Conservation (phyloP, 331 rosid genomes). For the Quercus tomentella region DNA sequence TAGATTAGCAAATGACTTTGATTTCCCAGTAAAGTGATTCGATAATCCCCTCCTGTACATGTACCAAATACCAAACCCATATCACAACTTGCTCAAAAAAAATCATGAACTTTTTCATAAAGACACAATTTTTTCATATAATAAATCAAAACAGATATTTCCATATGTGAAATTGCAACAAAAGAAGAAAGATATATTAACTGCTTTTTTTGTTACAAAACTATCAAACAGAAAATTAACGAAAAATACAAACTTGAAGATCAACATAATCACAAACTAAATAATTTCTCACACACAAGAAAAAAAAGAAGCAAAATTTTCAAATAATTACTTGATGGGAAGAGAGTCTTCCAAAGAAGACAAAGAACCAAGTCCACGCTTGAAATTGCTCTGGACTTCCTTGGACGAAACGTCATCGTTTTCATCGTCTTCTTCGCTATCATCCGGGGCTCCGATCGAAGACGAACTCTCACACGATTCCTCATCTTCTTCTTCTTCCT, state of each 20-base stretch:
- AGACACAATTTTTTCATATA: too few species aligned
- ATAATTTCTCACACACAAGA: not conserved
- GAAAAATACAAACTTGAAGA: too few species aligned
- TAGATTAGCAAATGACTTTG: constrained; percentile 71
- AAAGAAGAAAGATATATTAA: too few species aligned
- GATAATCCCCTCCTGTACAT: constrained; percentile 78
- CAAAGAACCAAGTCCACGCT: constrained; percentile 43
- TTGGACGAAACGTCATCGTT: constrained; percentile 34
- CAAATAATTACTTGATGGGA: constrained; percentile 65
- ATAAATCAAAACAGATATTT: too few species aligned
- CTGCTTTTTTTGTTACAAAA: too few species aligned
- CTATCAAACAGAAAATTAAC: too few species aligned
- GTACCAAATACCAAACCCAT: not conserved
- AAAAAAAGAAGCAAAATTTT: not conserved
- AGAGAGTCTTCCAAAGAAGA: constrained; percentile 73
- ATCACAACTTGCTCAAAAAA: not conserved
- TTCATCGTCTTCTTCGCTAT: constrained; percentile 32
- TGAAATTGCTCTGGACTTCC: constrained; percentile 53
- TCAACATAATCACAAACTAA: not conserved
- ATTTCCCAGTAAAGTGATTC: constrained; percentile 73
- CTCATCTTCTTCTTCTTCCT: constrained; percentile 10
- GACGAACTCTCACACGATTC: constrained; percentile 57
- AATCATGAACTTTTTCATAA: not conserved
- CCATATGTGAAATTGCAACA: too few species aligned
- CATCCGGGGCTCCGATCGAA: constrained; percentile 77